A percentile compares a stretch with the other conserved stretches of the same genome.
These are phyloP conservation scores for Ziziphus jujuba DNA, from an alignment of 306 rosid species.

Conservation along the genomic window DNA sequence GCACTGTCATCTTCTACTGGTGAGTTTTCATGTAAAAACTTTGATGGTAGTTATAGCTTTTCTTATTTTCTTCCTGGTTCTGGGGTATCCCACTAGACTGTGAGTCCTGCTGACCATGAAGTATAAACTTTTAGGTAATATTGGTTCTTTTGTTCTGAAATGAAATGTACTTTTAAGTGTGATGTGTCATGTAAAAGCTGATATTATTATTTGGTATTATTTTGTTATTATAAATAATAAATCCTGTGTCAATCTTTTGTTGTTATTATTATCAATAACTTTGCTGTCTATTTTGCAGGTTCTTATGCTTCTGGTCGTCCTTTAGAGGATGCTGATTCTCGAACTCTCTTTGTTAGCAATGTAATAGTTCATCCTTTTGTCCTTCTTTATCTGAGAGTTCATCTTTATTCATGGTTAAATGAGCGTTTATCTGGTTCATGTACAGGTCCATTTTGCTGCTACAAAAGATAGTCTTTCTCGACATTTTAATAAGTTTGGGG, in stretches of 20 bases:
- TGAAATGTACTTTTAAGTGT: slow-evolving; percentile 1
- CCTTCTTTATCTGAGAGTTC: not conserved
- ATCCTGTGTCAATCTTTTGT: not conserved
- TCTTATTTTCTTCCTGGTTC: not conserved
- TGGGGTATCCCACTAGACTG: not conserved
- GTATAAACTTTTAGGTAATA: not conserved
- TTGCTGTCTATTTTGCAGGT: slow-evolving; percentile 44
- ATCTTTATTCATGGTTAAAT: not conserved
- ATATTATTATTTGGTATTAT: not conserved
- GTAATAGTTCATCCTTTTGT: slow-evolving; percentile 45
- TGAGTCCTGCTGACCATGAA: not conserved
- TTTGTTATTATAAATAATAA: not conserved
- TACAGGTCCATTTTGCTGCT: slow-evolving; percentile 94
- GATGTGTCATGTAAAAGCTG: not conserved
- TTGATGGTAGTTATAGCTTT: not conserved
- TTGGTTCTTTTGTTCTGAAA: not conserved
- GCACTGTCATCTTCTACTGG: slow-evolving; percentile 48
- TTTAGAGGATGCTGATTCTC: slow-evolving; percentile 77
- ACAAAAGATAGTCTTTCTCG: slow-evolving; percentile 86
- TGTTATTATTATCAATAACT: not conserved
- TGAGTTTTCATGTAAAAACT: slow-evolving; percentile 31
- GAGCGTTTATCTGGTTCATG: not conserved
- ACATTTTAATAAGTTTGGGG: slow-evolving; percentile 87
- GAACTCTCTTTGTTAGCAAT: slow-evolving; percentile 90
- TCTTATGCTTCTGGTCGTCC: slow-evolving; percentile 54